Evolutionary conservation across 345 rosid species (phyloP), one percentile per base, ranked within the genome.

Genomic region (Kernera saxatilis): DNA sequence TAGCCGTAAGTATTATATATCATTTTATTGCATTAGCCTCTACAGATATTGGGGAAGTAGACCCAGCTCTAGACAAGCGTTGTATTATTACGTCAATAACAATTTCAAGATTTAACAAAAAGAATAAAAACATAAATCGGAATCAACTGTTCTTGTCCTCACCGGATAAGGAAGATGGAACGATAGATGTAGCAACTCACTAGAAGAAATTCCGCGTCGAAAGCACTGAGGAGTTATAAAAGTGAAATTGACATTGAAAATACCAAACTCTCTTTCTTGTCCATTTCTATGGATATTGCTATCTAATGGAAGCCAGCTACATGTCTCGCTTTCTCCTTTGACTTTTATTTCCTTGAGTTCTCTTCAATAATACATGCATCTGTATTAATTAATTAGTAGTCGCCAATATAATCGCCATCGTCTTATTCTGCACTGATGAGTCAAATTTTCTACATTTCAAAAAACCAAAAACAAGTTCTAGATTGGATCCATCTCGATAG

Each of bases 251-350:
- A 27, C 72, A 66, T 73, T 57, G 49, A 58, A 57, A 37, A 67
- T 57, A 57, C 67, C 67, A 49, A 66, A 74, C 67, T 66, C 67
- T 49, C 61, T 73, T 69, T n/a, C n/a, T n/a, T 32, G 67, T 74
- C 72, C 36, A 48, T 48, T 56, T 56, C 21, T 46, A 36, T 48
- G 52, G 21, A 29, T 26, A 52, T 66, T 50, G 46, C 61, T 56
- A 19, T 3, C 35, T 67, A 67, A 74, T 74, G 72, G 78, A 58
- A 58, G 36, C 78, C 78, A 74, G 72, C 72, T 74, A 57, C 67
- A 73, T 56, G 37, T 64, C 75, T 65, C 52, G 6, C 57, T 55
- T 46, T 65, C 26, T 65, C 19, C 8, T 66, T 74, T 74, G 78
- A 74, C 78, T 74, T 56, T 73, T 9, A 1, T 65, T 17, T 43